Base-by-base conservation (phyloP, 108 stramenopile species). In the Aurantiochytrium sp. region DNA sequence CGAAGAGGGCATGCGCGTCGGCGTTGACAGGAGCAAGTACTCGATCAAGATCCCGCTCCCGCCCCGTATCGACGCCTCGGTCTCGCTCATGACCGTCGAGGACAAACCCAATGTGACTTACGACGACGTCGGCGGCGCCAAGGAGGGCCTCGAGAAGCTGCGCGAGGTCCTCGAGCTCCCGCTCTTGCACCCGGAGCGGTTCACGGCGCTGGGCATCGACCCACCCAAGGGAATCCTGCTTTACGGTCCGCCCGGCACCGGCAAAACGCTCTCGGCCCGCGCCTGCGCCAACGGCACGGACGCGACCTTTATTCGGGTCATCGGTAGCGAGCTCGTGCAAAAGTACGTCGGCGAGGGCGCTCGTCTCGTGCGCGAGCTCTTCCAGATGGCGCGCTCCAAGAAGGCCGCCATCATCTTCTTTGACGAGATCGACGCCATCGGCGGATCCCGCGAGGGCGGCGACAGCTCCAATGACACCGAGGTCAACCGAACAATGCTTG, bases 21-120 rank as follows among this genome's bases (percentile, higher is more conserved):
- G 99, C 24, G 89, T 90, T 8, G 91, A 91, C 50, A 88, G 94
- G 32, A 93, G 96, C 89, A 98, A 98, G 92, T 98, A 98, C 89
- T 93, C 94, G 69, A 98, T 99, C 91, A 98, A 99, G 92, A 97
- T 98, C 88, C 99, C 99, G 1, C 89, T 99, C 37, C 99, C 99
- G 4, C 99, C 99, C 86, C 97, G 97, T 89, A 99, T 99, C 89
- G 99, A 99, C 94, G 97, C 99, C 31, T 97, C 99, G 31, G 99
- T 99, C 10, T 91, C 91, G 87, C 93, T 99, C 54, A 99, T 99
- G 99, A 98, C 97, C 1, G 99, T 99, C 37, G 99, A 99, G 92
- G 99, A 98, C 87, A 98, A 98, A 94, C 99, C 98, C 21, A 97
- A 98, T 94, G 99, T 99, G 21, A 99, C 99, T 4, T 99, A 99